A percentile compares a stretch with the other conserved stretches of the same genome.
These are phyloP conservation scores for Aspergillus candidus DNA, from an alignment of 2,329 filamentous ascomycete genomes.

Conservation along the genomic window DNA sequence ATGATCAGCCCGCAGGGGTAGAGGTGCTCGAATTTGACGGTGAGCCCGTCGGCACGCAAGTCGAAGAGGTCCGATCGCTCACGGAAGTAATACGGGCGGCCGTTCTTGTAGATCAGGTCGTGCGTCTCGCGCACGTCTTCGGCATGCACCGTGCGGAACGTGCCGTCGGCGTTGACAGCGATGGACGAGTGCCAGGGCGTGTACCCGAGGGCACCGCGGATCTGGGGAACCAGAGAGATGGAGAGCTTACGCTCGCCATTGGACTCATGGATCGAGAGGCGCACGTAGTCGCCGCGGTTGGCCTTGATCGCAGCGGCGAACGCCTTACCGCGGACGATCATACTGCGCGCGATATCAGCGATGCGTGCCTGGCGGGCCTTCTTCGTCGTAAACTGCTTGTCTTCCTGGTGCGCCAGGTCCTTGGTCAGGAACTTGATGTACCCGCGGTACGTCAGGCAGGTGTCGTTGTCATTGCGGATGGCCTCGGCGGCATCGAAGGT, in stretches of 20 bases:
- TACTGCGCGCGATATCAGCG: slow-evolving; percentile 18
- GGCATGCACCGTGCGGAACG: slow-evolving; percentile 20
- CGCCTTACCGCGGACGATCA: slow-evolving; percentile 24
- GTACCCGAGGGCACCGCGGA: slow-evolving; percentile 17
- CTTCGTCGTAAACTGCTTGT: slow-evolving; percentile 12
- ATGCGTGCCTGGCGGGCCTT: slow-evolving; percentile 14
- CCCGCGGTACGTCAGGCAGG: slow-evolving; percentile 23
- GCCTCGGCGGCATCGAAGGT: slow-evolving; percentile 21
- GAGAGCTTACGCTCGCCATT: slow-evolving; percentile 23
- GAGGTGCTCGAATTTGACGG: slow-evolving; percentile 40
- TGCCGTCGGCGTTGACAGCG: slow-evolving; percentile 24
- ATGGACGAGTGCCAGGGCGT: slow-evolving; percentile 33
- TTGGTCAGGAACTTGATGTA: slow-evolving; percentile 26
- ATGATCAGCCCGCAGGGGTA: slow-evolving; percentile 36
- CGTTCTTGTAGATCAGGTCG: slow-evolving; percentile 45
- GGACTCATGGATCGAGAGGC: slow-evolving; percentile 26
- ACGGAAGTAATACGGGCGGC: slow-evolving; percentile 45
- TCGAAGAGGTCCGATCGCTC: slow-evolving; percentile 44
- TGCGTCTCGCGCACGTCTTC: slow-evolving; percentile 29
- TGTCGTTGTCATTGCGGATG: slow-evolving; percentile 24
- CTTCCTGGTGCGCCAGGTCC: slow-evolving; percentile 18
- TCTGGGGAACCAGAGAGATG: slow-evolving; percentile 20
- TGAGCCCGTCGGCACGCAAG: slow-evolving; percentile 34
- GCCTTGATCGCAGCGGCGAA: slow-evolving; percentile 24
- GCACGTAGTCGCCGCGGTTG: slow-evolving; percentile 23